A percentile compares a stretch with the other conserved stretches of the same genome.
These are phyloP conservation scores for Hyphodiscus sp. DNA, from an alignment of 2,329 filamentous ascomycete species.

Conservation along the genomic window DNA sequence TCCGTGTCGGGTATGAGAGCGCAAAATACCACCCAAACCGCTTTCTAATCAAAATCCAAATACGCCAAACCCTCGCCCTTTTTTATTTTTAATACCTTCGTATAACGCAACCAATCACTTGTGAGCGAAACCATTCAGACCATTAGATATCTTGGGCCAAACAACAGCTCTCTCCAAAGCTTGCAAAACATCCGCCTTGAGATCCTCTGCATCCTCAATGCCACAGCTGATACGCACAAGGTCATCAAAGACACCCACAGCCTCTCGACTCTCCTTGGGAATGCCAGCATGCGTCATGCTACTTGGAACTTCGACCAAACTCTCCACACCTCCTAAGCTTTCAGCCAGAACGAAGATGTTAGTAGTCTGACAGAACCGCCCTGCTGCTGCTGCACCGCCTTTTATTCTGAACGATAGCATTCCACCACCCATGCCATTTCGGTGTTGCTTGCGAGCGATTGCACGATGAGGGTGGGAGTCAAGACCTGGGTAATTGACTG, in stretches of 20 bases:
- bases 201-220: slow-evolving; percentile 82
- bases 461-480: slow-evolving; percentile 78
- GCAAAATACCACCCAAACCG: not conserved
- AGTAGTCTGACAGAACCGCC: slow-evolving; percentile 86
- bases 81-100: not conserved
- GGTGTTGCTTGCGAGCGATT: slow-evolving; percentile 86
- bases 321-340: slow-evolving; percentile 87
- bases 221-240: slow-evolving; percentile 90
- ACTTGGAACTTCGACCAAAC: slow-evolving; percentile 82
- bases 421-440: slow-evolving; percentile 87
- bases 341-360: slow-evolving; percentile 91
- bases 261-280: slow-evolving; percentile 81
- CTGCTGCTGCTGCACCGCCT: slow-evolving; percentile 78
- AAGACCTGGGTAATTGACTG: slow-evolving; percentile 93
- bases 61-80: not conserved
- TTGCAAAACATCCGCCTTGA: slow-evolving; percentile 74
- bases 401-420: slow-evolving; percentile 96
- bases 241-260: slow-evolving; percentile 90
- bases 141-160: slow-evolving; percentile 28
- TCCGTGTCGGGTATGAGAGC: too few species aligned
- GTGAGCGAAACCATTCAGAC: slow-evolving; percentile 13
- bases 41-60: not conserved
- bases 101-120: not conserved
- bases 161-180: slow-evolving; percentile 72
- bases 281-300: slow-evolving; percentile 98